Base-by-base conservation (phyloP, 2,329 filamentous ascomycete species). In the Ophiostoma australiae region DNA sequence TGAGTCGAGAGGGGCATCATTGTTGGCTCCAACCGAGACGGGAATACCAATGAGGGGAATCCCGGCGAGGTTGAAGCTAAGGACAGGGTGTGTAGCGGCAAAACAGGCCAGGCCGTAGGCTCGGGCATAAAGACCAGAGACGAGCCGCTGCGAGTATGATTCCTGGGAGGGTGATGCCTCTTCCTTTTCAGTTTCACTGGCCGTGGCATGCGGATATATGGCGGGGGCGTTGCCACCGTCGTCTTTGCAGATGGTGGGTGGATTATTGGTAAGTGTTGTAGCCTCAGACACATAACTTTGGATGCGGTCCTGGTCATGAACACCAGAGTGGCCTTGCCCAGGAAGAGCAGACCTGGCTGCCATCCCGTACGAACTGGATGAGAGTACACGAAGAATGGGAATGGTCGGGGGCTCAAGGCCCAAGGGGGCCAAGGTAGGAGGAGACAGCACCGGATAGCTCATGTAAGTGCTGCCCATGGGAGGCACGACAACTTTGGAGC, bases 1-100 rank as follows among this genome's bases (percentile, higher is more conserved):
- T 0, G 81, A 81, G 52, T 87, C 82, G 4, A 87, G 78, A 0
- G 80, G 78, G 31, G 81, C 79, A 69, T 73, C 73, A 52, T 81
- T 79, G 1, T 76, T 71, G 0, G 74, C 73, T 0, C 71, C 58
- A 2, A 76, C 74, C 0, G 82, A 80, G 0, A 85, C 72, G 0
- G 84, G 84, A 0, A 83, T 72, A 1, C 83, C 83, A 8, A 84
- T 44, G 0, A 77, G 41, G 3, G 81, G 74, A 11, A 81, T 77
- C 10, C 76, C 72, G 7, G 78, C 39, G 61, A 82, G 74, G 3
- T 74, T 80, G 0, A 76, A 71, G 63, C 75, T 68, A 1, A 79
- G 75, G 70, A 80, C 75, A 4, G 77, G 78, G 70, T 79, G 77
- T 20, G 65, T 69, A 0, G 67, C 69, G 4, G 61, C 52, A 8